Percentiles rank a stretch among this genome's conserved stretches.
phyloP scores from a whole-genome alignment of 345 rosid genomes.

The Cochlearia excelsa region DNA sequence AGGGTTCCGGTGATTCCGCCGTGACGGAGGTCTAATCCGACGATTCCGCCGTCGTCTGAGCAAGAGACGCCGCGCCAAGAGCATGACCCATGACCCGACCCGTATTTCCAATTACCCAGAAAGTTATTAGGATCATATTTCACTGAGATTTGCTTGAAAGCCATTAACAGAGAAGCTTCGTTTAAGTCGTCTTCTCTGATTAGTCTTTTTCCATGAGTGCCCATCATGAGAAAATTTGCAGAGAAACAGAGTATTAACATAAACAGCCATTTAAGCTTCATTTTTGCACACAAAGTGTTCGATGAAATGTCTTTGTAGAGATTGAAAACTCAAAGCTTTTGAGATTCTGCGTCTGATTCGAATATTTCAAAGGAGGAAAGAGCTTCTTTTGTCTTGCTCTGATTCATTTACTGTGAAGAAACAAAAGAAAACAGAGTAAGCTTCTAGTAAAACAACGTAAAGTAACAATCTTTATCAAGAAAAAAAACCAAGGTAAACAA shows the following conservation, averaged over 20 bases:
- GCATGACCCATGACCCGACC: slow-evolving; percentile 39
- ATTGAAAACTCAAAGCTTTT: not conserved
- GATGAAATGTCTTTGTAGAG: not conserved
- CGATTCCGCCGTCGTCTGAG: slow-evolving; percentile 47
- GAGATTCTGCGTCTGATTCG: not conserved
- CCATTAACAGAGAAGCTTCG: slow-evolving; percentile 45
- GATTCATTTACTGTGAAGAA: too few species aligned
- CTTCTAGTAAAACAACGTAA: too few species aligned
- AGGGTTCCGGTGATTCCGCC: slow-evolving; percentile 52
- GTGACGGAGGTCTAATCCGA: slow-evolving; percentile 51
- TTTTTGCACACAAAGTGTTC: slow-evolving; percentile 11
- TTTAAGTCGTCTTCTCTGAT: not conserved
- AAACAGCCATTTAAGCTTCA: slow-evolving; percentile 29
- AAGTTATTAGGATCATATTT: slow-evolving; percentile 52
- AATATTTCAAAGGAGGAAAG: too few species aligned
- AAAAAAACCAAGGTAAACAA: slow-evolving; percentile 4
- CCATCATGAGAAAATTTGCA: not conserved
- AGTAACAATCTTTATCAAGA: not conserved
- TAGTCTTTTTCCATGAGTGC: slow-evolving; percentile 18
- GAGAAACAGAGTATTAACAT: not conserved
- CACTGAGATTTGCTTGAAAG: slow-evolving; percentile 68
- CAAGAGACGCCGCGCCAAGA: slow-evolving; percentile 77
- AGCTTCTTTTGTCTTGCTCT: too few species aligned
- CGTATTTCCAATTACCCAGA: slow-evolving; percentile 54
- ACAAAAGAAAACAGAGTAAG: too few species aligned